A percentile compares a stretch with the other conserved stretches of the same genome.
These are phyloP conservation scores for Nosema muscidifuracis DNA, from an alignment of 371 early-diverging fungal species.

Conservation along the genomic window DNA sequence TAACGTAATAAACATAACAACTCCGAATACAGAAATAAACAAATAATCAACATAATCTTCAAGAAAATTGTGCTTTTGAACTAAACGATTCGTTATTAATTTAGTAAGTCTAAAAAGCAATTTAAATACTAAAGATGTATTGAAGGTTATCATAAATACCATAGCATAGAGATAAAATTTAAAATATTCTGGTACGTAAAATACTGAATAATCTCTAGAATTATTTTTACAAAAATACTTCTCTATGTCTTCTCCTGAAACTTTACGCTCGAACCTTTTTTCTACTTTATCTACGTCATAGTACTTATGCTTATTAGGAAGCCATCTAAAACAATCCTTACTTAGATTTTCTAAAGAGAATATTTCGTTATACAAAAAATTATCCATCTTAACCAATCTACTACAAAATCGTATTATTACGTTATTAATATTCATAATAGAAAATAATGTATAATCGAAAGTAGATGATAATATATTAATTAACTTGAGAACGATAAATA, in stretches of 20 bases:
- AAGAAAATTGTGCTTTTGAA: too few relatives aligned
- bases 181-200: background rate
- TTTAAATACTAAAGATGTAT: background rate
- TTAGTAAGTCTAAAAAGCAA: background rate
- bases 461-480: too few relatives aligned
- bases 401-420: background rate
- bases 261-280: background rate
- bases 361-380: background rate
- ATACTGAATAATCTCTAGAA: background rate
- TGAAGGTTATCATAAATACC: background rate
- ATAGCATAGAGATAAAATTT: background rate
- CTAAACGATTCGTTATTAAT: too few relatives aligned
- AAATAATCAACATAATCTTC: background rate
- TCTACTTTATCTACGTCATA: background rate
- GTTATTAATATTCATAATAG: too few relatives aligned
- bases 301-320: conserved; percentile 2
- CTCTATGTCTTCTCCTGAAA: background rate
- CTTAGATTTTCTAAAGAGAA: background rate
- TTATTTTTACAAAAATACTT: conserved; percentile 4
- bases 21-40: background rate
- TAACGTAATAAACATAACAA: background rate
- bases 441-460: too few relatives aligned
- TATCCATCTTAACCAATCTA: background rate
- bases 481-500: too few relatives aligned
- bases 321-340: background rate